Conservation (phyloP, 805 yeast species). For the Teunomyces lycoperdinae region DNA sequence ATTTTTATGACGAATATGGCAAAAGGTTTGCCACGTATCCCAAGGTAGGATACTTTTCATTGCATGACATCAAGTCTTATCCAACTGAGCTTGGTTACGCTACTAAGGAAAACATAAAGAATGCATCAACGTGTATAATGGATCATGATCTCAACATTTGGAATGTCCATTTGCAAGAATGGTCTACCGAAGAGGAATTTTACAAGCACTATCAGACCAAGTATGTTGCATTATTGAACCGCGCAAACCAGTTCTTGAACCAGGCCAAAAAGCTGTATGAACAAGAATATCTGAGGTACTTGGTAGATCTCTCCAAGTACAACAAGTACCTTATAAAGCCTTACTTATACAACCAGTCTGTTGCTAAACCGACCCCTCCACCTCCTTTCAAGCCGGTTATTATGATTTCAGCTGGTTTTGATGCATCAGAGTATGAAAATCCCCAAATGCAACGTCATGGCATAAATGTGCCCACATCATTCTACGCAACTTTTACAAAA, state of each 20-base stretch:
- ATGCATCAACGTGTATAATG: conserved; percentile 75
- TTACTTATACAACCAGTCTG: conserved; percentile 24
- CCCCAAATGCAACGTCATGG: conserved; percentile 84
- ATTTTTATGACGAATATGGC: conserved; percentile 48
- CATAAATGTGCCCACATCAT: conserved; percentile 77
- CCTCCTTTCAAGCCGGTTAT: conserved; percentile 48
- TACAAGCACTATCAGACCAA: conserved; percentile 55
- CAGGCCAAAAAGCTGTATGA: conserved; percentile 46
- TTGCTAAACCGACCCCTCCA: conserved; percentile 33
- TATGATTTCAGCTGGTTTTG: conserved; percentile 84
- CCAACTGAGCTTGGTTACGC: conserved; percentile 83
- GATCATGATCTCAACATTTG: conserved; percentile 78
- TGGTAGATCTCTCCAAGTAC: conserved; percentile 23
- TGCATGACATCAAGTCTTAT: conserved; percentile 83
- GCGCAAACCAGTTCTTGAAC: conserved; percentile 65
- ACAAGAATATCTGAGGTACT: conserved; percentile 26
- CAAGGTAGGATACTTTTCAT: conserved; percentile 74
- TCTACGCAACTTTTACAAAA: conserved; percentile 66
- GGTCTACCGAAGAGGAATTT: conserved; percentile 63
- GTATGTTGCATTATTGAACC: conserved; percentile 58
- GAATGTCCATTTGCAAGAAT: conserved; percentile 77
- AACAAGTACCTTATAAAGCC: conserved; percentile 33
- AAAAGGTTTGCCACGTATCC: conserved; percentile 47
- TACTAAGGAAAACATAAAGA: conserved; percentile 62
- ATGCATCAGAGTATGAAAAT: conserved; percentile 79